phyloP scores from a whole-genome alignment of 352 stramenopile species.

The Phytophthora syringae region DNA sequence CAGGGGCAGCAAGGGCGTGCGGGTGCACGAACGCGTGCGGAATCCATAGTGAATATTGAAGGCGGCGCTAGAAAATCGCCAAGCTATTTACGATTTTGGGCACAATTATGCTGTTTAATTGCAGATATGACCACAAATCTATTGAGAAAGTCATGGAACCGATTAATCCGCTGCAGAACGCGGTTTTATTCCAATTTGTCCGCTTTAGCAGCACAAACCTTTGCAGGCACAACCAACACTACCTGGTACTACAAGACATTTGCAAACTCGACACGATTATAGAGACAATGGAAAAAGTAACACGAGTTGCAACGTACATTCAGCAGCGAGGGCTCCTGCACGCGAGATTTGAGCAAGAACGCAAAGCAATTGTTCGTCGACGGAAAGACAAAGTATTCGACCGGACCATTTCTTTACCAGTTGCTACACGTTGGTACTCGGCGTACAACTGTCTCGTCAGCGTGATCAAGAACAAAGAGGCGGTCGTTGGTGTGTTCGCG shows the following conservation, averaged over 20 bases:
- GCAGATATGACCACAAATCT: too few species aligned
- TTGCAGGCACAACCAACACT: too few species aligned
- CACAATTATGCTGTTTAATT: background rate
- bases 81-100: too few species aligned
- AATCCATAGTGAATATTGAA: too few species aligned
- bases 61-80: too few species aligned
- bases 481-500: background rate
- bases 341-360: constrained; percentile 1
- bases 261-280: background rate
- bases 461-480: constrained; percentile 16
- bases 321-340: background rate
- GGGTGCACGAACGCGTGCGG: too few species aligned
- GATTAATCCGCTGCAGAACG: background rate
- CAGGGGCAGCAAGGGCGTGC: too few species aligned
- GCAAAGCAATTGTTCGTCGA: background rate
- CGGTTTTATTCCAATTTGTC: too few species aligned
- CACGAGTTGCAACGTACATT: background rate
- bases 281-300: background rate
- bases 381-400: background rate
- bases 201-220: too few species aligned
- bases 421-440: constrained; percentile 5
- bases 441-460: constrained; percentile 2
- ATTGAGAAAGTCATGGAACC: background rate
- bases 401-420: background rate
- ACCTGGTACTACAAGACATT: constrained; percentile 15